These are phyloP conservation scores for Clonostachys sp. DNA, from an alignment of 2,329 filamentous ascomycete genomes.

Conservation along the genomic window DNA sequence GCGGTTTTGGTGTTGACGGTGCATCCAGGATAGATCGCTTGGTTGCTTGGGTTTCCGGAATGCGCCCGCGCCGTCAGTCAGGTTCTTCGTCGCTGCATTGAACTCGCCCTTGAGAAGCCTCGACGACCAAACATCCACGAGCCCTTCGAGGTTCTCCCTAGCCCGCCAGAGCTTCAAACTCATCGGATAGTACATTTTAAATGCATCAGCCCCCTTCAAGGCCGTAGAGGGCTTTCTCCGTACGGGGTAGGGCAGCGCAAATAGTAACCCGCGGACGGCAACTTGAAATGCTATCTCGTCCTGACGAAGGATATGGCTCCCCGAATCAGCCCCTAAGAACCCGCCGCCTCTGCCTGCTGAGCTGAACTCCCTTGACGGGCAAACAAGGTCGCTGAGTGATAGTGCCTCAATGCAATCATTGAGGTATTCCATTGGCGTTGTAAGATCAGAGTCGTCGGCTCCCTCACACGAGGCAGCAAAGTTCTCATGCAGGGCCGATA, in stretches of 20 bases:
- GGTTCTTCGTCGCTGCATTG: slow-evolving; percentile 21
- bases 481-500: slow-evolving; percentile 90
- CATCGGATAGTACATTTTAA: slow-evolving; percentile 90
- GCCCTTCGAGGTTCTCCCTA: slow-evolving; percentile 74
- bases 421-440: slow-evolving; percentile 69
- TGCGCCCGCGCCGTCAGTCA: slow-evolving; percentile 40
- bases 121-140: slow-evolving; percentile 66
- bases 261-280: slow-evolving; percentile 80
- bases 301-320: slow-evolving; percentile 75
- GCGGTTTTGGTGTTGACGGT: slow-evolving; percentile 19
- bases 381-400: slow-evolving; percentile 84
- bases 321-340: slow-evolving; percentile 46
- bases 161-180: slow-evolving; percentile 79
- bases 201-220: slow-evolving; percentile 53
- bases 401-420: slow-evolving; percentile 83
- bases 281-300: slow-evolving; percentile 94
- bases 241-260: slow-evolving; percentile 81
- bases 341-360: slow-evolving; percentile 57
- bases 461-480: slow-evolving; percentile 79
- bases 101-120: slow-evolving; percentile 53
- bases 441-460: slow-evolving; percentile 38
- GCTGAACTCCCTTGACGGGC: slow-evolving; percentile 64
- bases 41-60: slow-evolving; percentile 37
- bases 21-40: slow-evolving; percentile 22
- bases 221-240: slow-evolving; percentile 54